Conservation (phyloP, 2,329 filamentous ascomycete species). For the Pyricularia pennisetigena region DNA sequence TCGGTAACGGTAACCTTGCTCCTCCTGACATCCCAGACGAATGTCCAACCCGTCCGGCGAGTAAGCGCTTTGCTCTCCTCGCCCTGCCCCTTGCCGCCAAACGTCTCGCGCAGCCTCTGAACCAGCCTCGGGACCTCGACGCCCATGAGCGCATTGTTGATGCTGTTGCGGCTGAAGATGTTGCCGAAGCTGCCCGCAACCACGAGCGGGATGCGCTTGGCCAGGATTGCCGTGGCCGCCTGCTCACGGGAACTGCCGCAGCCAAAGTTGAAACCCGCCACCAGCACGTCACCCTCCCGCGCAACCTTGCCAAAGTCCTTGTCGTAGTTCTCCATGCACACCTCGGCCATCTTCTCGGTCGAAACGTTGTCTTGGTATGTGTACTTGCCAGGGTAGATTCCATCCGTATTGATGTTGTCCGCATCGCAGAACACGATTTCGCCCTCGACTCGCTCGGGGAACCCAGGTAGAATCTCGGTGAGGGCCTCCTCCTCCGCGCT, state of each 20-base stretch:
- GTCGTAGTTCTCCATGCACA: constrained; percentile 95
- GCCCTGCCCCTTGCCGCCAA: constrained; percentile 24
- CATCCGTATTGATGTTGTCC: constrained; percentile 80
- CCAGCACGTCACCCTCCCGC: constrained; percentile 66
- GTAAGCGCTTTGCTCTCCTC: constrained; percentile 47
- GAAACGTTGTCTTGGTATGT: constrained; percentile 85
- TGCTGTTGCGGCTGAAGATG: constrained; percentile 67
- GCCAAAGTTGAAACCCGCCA: constrained; percentile 83
- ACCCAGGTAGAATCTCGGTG: constrained; percentile 74
- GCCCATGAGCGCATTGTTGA: constrained; percentile 65
- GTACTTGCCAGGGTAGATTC: constrained; percentile 77
- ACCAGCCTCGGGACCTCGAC: constrained; percentile 61
- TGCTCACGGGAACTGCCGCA: constrained; percentile 76
- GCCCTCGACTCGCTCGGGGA: constrained; percentile 72
- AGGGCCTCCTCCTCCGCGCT: constrained; percentile 24
- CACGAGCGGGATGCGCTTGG: constrained; percentile 70
- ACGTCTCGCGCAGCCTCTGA: constrained; percentile 53
- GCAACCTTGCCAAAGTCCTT: constrained; percentile 54
- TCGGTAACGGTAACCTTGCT: constrained; percentile 65
- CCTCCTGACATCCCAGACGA: constrained; percentile 69
- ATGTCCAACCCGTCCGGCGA: constrained; percentile 70
- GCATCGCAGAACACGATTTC: constrained; percentile 84
- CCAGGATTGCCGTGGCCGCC: constrained; percentile 77
- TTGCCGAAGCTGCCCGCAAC: constrained; percentile 74
- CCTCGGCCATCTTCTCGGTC: constrained; percentile 70